Evolutionary conservation across 2,329 filamentous ascomycete genomes (phyloP).

Genomic region (Akanthomyces dipterigenus): DNA sequence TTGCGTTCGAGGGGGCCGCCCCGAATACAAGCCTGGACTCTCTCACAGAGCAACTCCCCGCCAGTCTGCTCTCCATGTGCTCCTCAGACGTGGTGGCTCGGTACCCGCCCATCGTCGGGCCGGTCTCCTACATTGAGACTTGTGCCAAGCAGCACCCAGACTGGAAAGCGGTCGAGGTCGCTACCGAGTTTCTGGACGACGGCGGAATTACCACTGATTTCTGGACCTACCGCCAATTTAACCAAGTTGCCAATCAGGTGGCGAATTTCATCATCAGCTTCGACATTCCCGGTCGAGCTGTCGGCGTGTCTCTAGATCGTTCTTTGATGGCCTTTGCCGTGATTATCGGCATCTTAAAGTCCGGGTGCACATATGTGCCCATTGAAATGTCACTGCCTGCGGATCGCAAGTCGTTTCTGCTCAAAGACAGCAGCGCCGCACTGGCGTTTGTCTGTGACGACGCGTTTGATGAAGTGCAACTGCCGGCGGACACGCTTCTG

Average conservation of each 20-base stretch:
- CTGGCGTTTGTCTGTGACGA: background rate
- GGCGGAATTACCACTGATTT: background rate
- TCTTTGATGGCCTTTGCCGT: background rate
- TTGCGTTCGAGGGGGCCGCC: background rate
- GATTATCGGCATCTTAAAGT: background rate
- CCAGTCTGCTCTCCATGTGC: background rate
- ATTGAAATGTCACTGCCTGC: background rate
- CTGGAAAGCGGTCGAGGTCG: constrained; percentile 1
- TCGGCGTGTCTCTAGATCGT: background rate
- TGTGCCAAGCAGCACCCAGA: background rate
- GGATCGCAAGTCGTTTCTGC: constrained; percentile 1
- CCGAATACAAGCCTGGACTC: background rate
- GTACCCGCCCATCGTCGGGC: background rate
- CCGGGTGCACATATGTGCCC: background rate
- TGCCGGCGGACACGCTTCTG: background rate
- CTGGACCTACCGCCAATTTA: background rate
- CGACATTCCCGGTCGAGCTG: background rate
- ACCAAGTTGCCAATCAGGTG: background rate
- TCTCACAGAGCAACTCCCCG: background rate
- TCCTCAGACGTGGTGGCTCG: background rate
- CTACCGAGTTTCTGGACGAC: background rate
- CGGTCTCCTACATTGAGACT: background rate
- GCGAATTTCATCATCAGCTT: background rate
- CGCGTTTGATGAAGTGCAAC: background rate
- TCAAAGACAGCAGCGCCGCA: constrained; percentile 1